Evolutionary conservation across 1,284 basidiomycete genomes (phyloP).

Genomic region (Volvariella surrecta): DNA sequence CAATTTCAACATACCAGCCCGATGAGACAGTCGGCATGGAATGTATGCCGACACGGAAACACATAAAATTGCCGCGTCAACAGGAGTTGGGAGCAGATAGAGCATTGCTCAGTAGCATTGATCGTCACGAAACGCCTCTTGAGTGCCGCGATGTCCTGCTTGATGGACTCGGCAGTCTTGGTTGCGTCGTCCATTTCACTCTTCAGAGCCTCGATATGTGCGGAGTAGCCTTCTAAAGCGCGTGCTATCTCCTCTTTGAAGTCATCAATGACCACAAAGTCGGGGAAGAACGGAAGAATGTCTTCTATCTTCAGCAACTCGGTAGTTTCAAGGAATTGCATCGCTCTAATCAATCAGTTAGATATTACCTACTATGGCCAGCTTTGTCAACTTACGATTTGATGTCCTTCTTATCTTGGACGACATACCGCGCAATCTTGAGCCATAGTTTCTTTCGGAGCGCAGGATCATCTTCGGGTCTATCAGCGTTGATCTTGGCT

Average conservation of each 20-base stretch:
- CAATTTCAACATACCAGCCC: slow-evolving; percentile 57
- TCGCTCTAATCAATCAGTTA: slow-evolving; percentile 55
- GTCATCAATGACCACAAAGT: slow-evolving; percentile 98
- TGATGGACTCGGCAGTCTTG: slow-evolving; percentile 86
- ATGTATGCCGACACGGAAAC: slow-evolving; percentile 95
- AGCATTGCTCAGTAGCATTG: slow-evolving; percentile 83
- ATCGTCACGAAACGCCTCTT: slow-evolving; percentile 92
- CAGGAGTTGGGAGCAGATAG: slow-evolving; percentile 68
- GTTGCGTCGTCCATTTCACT: slow-evolving; percentile 96
- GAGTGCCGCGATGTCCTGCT: slow-evolving; percentile 81
- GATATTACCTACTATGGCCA: slow-evolving; percentile 3
- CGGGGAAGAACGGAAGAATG: slow-evolving; percentile 98
- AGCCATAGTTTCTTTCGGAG: slow-evolving; percentile 95
- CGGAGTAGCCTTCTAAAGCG: slow-evolving; percentile 90
- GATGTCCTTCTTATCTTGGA: slow-evolving; percentile 96
- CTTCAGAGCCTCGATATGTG: slow-evolving; percentile 87
- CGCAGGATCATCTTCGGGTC: slow-evolving; percentile 83
- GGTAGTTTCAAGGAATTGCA: slow-evolving; percentile 92
- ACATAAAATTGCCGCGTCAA: slow-evolving; percentile 93
- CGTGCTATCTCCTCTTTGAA: slow-evolving; percentile 99
- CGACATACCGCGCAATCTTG: slow-evolving; percentile 95
- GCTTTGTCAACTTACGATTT: slow-evolving; percentile 69
- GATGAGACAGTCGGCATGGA: slow-evolving; percentile 94
- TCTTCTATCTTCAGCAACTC: slow-evolving; percentile 97
- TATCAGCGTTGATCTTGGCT: slow-evolving; percentile 90